Conservation (phyloP, 257 asterid genomes). For the Solanum neorickii region DNA sequence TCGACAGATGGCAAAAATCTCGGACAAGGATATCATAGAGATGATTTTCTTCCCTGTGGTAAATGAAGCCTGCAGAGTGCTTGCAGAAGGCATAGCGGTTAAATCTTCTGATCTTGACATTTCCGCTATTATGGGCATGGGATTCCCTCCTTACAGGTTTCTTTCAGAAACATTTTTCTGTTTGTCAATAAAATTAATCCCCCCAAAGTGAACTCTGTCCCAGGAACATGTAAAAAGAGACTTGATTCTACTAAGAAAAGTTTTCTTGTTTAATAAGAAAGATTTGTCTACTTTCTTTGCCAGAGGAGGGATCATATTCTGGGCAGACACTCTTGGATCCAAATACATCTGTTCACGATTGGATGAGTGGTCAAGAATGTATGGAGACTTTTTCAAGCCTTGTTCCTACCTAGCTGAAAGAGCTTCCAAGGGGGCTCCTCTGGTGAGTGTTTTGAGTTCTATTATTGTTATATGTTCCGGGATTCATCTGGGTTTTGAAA, state of each 20-base stretch:
- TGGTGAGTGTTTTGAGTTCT: conserved; percentile 43
- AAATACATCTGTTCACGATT: conserved; percentile 69
- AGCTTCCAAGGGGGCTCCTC: conserved; percentile 77
- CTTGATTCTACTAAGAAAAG: neutral
- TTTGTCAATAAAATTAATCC: neutral
- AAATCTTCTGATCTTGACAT: conserved; percentile 95
- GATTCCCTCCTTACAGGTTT: conserved; percentile 95
- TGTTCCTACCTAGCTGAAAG: conserved; percentile 80
- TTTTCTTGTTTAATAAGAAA: neutral
- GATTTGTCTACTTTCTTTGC: neutral
- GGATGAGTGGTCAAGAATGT: conserved; percentile 67
- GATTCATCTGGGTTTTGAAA: neutral
- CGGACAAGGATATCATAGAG: conserved; percentile 85
- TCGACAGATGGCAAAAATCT: conserved; percentile 49
- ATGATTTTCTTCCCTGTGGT: conserved; percentile 98
- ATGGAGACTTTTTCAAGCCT: conserved; percentile 87
- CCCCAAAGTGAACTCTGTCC: neutral
- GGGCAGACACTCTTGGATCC: conserved; percentile 92
- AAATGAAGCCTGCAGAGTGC: conserved; percentile 95
- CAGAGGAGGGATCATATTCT: conserved; percentile 91
- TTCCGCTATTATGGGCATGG: conserved; percentile 97
- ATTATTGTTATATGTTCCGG: neutral
- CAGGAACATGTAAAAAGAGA: neutral
- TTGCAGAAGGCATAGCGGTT: conserved; percentile 87
- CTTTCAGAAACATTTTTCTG: neutral